These are phyloP conservation scores for Lachancea sp. DNA, from an alignment of 805 yeast species.

Conservation along the genomic window DNA sequence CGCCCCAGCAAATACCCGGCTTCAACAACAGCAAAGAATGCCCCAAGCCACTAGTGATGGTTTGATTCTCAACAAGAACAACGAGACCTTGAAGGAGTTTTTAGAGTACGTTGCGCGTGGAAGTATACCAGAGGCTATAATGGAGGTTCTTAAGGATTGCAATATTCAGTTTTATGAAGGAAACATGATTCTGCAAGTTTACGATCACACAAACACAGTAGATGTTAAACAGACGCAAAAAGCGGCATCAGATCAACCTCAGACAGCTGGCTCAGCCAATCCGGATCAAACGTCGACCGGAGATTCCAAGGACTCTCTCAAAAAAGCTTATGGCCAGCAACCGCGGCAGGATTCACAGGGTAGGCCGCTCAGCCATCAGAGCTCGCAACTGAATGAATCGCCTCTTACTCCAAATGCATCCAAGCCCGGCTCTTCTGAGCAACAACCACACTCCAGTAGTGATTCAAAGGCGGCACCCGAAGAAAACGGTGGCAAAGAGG, in stretches of 20 bases:
- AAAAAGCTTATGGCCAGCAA: neutral
- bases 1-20: constrained; percentile 45
- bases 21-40: constrained; percentile 33
- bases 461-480: neutral
- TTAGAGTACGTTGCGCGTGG: constrained; percentile 73
- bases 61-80: constrained; percentile 64
- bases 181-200: constrained; percentile 76
- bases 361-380: neutral
- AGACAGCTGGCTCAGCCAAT: neutral
- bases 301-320: neutral
- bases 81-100: constrained; percentile 73
- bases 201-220: constrained; percentile 64
- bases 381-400: neutral
- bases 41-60: constrained; percentile 48
- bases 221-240: constrained; percentile 22
- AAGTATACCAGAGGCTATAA: constrained; percentile 80
- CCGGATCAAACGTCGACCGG: neutral
- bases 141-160: constrained; percentile 84
- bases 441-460: neutral
- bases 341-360: neutral
- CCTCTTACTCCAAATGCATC: neutral
- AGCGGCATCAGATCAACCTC: constrained; percentile 5
- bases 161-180: constrained; percentile 85
- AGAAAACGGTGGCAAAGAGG: constrained; percentile 11
- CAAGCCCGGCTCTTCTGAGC: neutral